Evolutionary conservation across 2,329 filamentous ascomycete genomes (phyloP).

Genomic region (Diaporthe sp.): DNA sequence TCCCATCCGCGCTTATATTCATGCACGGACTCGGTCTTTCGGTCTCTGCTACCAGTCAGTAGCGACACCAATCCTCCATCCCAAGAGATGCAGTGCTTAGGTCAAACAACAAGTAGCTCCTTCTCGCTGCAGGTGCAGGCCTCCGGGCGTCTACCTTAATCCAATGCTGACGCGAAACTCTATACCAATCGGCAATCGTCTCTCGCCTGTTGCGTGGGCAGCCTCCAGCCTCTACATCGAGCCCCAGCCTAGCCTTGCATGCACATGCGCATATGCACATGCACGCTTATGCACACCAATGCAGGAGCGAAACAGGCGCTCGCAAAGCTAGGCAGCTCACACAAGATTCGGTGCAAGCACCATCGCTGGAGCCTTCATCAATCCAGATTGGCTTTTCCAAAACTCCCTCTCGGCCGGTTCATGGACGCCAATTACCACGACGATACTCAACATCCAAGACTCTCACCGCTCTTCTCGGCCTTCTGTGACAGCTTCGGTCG

Average conservation of each 20-base stretch:
- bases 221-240: not conserved
- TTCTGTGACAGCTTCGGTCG: not conserved
- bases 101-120: not conserved
- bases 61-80: not conserved
- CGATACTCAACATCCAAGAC: constrained; percentile 22
- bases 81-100: constrained; percentile 3
- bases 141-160: constrained; percentile 17
- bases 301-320: constrained; percentile 38
- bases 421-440: constrained; percentile 3
- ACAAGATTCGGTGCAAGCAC: constrained; percentile 28
- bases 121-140: not conserved
- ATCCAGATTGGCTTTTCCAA: constrained; percentile 14
- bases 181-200: not conserved
- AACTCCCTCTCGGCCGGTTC: constrained; percentile 12
- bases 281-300: constrained; percentile 36
- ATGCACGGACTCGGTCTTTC: not conserved
- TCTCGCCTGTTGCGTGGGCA: not conserved
- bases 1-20: constrained; percentile 2
- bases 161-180: not conserved
- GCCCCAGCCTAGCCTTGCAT: constrained; percentile 11
- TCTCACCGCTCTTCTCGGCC: constrained; percentile 30
- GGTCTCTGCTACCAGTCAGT: not conserved
- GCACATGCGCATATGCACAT: constrained; percentile 25
- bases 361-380: constrained; percentile 21
- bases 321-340: constrained; percentile 3